A percentile compares a stretch with the other conserved stretches of the same genome.
Conservation (phyloP, 345 rosid genomes). For the Cochlearia excelsa region DNA sequence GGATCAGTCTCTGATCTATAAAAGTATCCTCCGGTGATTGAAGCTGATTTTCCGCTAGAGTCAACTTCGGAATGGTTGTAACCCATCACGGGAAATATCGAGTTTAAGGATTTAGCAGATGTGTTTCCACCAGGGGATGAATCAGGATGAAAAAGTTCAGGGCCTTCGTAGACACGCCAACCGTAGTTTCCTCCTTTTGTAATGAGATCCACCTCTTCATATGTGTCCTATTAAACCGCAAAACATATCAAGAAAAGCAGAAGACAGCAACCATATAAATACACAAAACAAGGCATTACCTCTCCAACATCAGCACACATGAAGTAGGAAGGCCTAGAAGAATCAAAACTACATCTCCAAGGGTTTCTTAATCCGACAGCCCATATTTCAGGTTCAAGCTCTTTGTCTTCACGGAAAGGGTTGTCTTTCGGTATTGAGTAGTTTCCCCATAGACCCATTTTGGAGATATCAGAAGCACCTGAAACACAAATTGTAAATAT, state of each 20-base stretch:
- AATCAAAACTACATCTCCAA: constrained; percentile 66
- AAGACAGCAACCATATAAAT: constrained; percentile 13
- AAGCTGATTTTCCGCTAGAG: constrained; percentile 44
- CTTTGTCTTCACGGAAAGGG: constrained; percentile 51
- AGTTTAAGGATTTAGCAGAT: constrained; percentile 34
- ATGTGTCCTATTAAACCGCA: constrained; percentile 37
- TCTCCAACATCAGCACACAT: constrained; percentile 51
- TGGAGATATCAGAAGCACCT: constrained; percentile 37
- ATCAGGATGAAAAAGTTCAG: constrained; percentile 29
- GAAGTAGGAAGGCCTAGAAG: constrained; percentile 59
- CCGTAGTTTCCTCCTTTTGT: constrained; percentile 60
- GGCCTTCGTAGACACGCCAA: constrained; percentile 54
- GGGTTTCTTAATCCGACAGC: constrained; percentile 61
- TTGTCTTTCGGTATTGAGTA: constrained; percentile 66
- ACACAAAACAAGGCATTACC: constrained; percentile 23
- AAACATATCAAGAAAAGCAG: constrained; percentile 7
- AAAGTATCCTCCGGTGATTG: constrained; percentile 53
- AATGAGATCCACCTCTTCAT: constrained; percentile 56
- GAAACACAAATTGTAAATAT: constrained; percentile 16
- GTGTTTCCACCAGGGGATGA: constrained; percentile 40
- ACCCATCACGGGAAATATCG: constrained; percentile 54
- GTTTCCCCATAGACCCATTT: constrained; percentile 60
- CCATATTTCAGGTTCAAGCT: constrained; percentile 61
- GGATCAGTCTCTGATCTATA: constrained; percentile 53
- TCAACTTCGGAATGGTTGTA: constrained; percentile 50